A percentile compares a stretch with the other conserved stretches of the same genome.
Conservation (phyloP, 179 eudicot species). For the Silene vulgaris region DNA sequence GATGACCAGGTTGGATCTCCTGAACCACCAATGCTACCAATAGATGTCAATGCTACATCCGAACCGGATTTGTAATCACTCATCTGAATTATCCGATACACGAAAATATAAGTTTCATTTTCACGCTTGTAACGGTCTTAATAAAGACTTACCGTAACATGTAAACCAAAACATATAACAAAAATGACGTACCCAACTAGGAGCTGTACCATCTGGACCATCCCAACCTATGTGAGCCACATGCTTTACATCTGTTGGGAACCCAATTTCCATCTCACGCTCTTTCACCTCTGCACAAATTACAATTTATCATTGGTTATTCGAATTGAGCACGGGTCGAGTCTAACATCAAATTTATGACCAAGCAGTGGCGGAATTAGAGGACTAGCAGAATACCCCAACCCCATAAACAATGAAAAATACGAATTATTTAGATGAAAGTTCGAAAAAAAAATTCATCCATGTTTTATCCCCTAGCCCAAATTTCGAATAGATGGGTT, state of each 20-base stretch:
- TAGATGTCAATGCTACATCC: conserved; percentile 49
- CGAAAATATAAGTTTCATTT: not conserved
- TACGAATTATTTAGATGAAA: too few species aligned
- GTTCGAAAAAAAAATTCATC: too few species aligned
- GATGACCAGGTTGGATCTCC: conserved; percentile 67
- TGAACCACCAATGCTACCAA: conserved; percentile 47
- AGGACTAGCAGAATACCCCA: too few species aligned
- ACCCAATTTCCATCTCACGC: conserved; percentile 73
- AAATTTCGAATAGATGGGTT: not conserved
- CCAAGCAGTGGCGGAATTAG: too few species aligned
- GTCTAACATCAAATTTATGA: too few species aligned
- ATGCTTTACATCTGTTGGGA: conserved; percentile 86
- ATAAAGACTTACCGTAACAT: too few species aligned
- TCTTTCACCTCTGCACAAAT: conserved; percentile 46
- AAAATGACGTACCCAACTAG: conserved; percentile 59
- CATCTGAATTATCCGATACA: conserved; percentile 47
- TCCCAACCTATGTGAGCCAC: conserved; percentile 90
- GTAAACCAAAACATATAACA: not conserved
- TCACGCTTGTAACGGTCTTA: too few species aligned
- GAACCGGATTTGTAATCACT: conserved; percentile 62
- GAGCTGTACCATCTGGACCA: conserved; percentile 62
- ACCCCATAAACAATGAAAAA: too few species aligned
- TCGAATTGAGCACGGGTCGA: too few species aligned
- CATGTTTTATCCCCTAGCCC: not conserved
- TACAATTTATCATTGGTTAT: not conserved